Evolutionary conservation across 2,329 filamentous ascomycete genomes (phyloP), one percentile per base, ranked within the genome.

Genomic region (Alternaria viburni): DNA sequence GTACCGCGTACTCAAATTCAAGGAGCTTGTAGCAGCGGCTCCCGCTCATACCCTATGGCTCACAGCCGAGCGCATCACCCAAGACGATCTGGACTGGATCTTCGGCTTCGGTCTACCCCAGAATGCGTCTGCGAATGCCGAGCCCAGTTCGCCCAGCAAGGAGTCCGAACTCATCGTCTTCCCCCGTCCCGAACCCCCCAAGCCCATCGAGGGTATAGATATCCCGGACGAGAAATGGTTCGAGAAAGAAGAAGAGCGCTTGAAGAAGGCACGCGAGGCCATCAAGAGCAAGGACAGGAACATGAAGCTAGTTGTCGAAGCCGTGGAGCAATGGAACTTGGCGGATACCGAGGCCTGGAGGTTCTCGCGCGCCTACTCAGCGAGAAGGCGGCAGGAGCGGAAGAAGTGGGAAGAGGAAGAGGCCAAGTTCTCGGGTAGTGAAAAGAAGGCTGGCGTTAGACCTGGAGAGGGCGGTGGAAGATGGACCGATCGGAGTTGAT

Each of bases 51-150:
- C 90, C 0, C 83, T 97, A 19, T 97, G 94, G 94, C 83, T 97
- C 19, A 91, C 90, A 0, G 91, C 92, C n/a, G 89, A 91, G 73
- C 81, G 75, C 46, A 74, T 79, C 25, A 79, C 90, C 8, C 88
- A 90, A 4, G 79, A 86, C n/a, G 91, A 96, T 68, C 83, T 97
- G 3, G 91, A 95, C 75, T 98, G 93, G 93, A 87, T 91, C 69
- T 93, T 98, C 76, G 96, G 95, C 57, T 98, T 98, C 79, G 83
- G 85, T 13, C 85, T 97, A 10, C 92, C 94, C 2, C 84, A 85
- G 50, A 81, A 83, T 19, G 81, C 83, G 11, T 83, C 86, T 5
- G 79, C 85, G 44, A 82, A 84, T 26, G 86, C 84, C 50, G 86
- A 86, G 65, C 86, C 86, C 13, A 82, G 86, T 69, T 86, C 87